Conservation (phyloP, 73 alveolate species). For the Stentor roeselii region DNA sequence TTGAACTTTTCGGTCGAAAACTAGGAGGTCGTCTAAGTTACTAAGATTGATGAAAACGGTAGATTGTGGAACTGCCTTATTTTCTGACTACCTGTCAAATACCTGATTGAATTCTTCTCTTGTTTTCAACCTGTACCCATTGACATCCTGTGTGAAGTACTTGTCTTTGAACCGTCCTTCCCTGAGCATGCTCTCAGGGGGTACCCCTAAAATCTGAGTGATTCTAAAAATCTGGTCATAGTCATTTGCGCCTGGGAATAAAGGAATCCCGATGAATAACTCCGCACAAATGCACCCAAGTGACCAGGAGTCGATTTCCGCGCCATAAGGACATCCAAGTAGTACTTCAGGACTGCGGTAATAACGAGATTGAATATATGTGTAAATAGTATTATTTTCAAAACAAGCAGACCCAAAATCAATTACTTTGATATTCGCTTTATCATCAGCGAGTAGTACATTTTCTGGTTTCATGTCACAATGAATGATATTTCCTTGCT, state of each 20-base stretch:
- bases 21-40: not conserved
- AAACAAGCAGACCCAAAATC: conserved; percentile 72
- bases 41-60: not conserved
- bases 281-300: conserved; percentile 77
- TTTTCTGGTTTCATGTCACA: conserved; percentile 43
- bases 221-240: conserved; percentile 39
- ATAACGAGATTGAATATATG: conserved; percentile 58
- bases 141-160: not conserved
- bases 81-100: not conserved
- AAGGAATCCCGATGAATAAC: conserved; percentile 60
- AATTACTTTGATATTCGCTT: conserved; percentile 46
- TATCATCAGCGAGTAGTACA: conserved; percentile 18
- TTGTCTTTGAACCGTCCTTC: conserved; percentile 15
- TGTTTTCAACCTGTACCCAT: not conserved
- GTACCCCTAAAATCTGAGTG: not conserved
- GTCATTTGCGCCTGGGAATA: conserved; percentile 62
- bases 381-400: conserved; percentile 51
- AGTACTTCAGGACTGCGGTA: conserved; percentile 81
- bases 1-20: not conserved
- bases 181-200: not conserved
- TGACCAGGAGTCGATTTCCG: conserved; percentile 79
- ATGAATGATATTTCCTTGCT: conserved; percentile 29
- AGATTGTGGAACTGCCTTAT: not conserved
- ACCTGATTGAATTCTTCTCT: not conserved
- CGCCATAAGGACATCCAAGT: conserved; percentile 71